Evolutionary conservation across 1,139 yeast genomes (phyloP), one percentile per base, ranked within the genome.

Genomic region (Geotrichum histeridarum): DNA sequence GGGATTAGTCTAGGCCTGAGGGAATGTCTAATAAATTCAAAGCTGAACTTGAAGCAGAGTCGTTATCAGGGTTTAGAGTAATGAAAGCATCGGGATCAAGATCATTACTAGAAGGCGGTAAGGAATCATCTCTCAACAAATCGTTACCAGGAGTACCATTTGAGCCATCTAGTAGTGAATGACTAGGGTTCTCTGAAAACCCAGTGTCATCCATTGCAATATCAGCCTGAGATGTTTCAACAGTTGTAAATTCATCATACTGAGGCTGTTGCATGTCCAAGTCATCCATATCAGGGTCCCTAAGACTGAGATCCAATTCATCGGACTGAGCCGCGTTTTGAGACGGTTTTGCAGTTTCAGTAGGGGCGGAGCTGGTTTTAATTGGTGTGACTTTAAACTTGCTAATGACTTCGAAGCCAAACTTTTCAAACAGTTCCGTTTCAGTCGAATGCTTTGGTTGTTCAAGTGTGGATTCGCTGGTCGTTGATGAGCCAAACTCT

Each of bases 351-450:
- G 36, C 4, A 27, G 18, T 12, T 17, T 42, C 46, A 22, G 45
- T 6, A n/a, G 45, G 18, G 2, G n/a, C 14, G 31, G 17, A 8
- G 27, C 39, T 44, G 9, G 41, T 35, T 18, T 41, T n/a, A 9
- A 45, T 36, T 15, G 39, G 18, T 15, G 14, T 45, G 18, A 45
- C 22, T 17, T 45, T 45, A 4, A 41, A 48, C 32, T 57, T 59
- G 32, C 58, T 62, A 17, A 41, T 41, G 8, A 57, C 39, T 11
- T 51, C 50, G 15, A 57, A 47, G 15, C 66, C 66, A 54, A 64
- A 64, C 48, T 61, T 64, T 31, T 67, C 65, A 14, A 59, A 60
- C 15, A 64, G 50, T 12, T 54, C 54, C 35, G 51, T 31, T 51
- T 61, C 63, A 8, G 55, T 35, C 33, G 11, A 15, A 31, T 17